Evolutionary conservation across 345 rosid species (phyloP), one percentile per base, ranked within the genome.

Genomic region (Garcia nutans): DNA sequence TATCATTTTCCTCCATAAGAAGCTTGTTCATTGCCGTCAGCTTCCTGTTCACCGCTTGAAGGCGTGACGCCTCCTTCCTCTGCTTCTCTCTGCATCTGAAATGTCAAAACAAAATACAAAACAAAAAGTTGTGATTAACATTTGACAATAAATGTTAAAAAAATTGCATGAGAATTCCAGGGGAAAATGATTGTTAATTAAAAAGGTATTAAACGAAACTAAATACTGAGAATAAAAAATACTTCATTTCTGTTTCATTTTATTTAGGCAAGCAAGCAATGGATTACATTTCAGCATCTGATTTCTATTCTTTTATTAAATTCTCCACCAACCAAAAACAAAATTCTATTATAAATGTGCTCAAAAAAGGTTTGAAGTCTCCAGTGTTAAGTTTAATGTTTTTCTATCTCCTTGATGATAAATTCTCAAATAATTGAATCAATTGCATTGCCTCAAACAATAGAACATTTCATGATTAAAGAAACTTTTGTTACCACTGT

Each of bases 1-100:
- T 89, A 76, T 96, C 99, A 76, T 93, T 96, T 83, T 96, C 99
- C 86, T 96, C 99, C 99, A 96, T 96, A 77, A 96, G 85, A 52
- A 96, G 97, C 87, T 96, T 96, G 86, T 96, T 93, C 99, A 96
- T 96, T 0, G 99, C 99, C 2, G 94, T 88, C 76, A 96, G 81
- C 85, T 96, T 96, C 80, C 99, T 76, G 71, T 96, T 96, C 89
- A 96, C 98, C 19, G 97, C 96, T 86, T 93, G 99, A 67, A 96
- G 94, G 74, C 99, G 96, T 7, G 98, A 92, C 28, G 98, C 91
- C 86, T 96, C 99, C 83, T 96, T 96, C 85, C 99, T 93, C 76
- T 96, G 99, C 84, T 93, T 96, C 92, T 96, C 99, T 76, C 99
- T 87, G 68, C 98, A 96, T 83, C 99, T 96, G 86, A 67, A 72